A percentile compares a stretch with the other conserved stretches of the same genome.
Evolutionary conservation across 2,329 filamentous ascomycete species (phyloP).

Genomic region (Cladosporium sp.): DNA sequence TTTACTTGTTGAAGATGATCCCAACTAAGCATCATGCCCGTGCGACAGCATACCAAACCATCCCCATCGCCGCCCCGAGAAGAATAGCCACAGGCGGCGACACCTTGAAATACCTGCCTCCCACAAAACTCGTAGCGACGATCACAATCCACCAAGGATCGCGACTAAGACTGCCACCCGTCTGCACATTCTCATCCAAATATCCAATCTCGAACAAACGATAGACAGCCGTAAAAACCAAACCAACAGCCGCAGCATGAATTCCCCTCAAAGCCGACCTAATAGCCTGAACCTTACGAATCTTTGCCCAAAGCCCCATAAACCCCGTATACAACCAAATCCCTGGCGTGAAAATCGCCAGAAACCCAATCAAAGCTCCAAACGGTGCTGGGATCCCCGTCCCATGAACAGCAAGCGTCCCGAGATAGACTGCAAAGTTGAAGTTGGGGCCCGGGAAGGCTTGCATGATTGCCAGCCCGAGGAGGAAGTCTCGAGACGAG

Average conservation of each 20-base stretch:
- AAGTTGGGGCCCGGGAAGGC: conserved; percentile 62
- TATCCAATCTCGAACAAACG: conserved; percentile 42
- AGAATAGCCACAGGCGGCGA: conserved; percentile 36
- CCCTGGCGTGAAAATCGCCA: conserved; percentile 37
- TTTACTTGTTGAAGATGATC: too few relatives aligned
- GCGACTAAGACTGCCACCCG: conserved; percentile 32
- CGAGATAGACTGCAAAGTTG: conserved; percentile 46
- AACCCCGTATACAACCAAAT: conserved; percentile 34
- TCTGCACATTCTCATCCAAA: conserved; percentile 32
- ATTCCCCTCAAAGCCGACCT: conserved; percentile 36
- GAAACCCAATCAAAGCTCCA: conserved; percentile 28
- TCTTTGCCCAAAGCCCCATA: conserved; percentile 35
- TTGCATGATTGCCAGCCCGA: conserved; percentile 68
- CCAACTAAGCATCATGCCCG: neutral
- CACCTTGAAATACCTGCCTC: conserved; percentile 36
- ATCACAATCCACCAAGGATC: conserved; percentile 45
- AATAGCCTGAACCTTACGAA: conserved; percentile 33
- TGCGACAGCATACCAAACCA: conserved; percentile 35
- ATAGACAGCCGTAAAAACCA: conserved; percentile 43
- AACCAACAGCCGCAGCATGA: conserved; percentile 40
- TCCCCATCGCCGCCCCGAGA: conserved; percentile 35
- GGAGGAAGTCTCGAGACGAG: conserved; percentile 63
- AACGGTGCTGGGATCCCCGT: conserved; percentile 30
- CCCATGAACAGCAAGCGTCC: conserved; percentile 33
- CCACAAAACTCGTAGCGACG: conserved; percentile 37